phyloP scores from a whole-genome alignment of 805 yeast genomes.

The Yarrowia hollandica region DNA sequence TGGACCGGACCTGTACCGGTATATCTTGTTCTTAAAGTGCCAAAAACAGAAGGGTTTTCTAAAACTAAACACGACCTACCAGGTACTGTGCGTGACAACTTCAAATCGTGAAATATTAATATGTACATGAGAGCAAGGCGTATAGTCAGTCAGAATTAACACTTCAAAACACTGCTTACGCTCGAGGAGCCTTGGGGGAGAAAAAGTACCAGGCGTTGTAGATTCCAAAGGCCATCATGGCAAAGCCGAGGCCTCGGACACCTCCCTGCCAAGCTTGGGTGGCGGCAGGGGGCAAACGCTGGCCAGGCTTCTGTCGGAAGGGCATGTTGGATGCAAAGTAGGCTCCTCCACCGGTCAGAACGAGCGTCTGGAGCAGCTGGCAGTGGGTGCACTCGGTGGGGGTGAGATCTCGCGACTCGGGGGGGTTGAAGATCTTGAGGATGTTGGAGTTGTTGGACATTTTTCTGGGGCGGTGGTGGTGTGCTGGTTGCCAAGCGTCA shows the following conservation, averaged over 20 bases:
- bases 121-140: too few relatives aligned
- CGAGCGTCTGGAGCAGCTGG: conserved; percentile 61
- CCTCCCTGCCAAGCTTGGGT: conserved; percentile 52
- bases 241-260: conserved; percentile 55
- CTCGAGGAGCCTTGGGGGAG: conserved; percentile 20
- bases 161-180: too few relatives aligned
- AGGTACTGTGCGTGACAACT: too few relatives aligned
- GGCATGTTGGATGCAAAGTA: conserved; percentile 61
- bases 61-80: too few relatives aligned
- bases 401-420: neutral
- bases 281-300: conserved; percentile 38
- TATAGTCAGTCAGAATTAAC: too few relatives aligned
- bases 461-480: neutral
- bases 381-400: conserved; percentile 63
- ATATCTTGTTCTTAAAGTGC: too few relatives aligned
- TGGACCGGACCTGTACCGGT: too few relatives aligned
- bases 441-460: conserved; percentile 34
- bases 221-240: conserved; percentile 56
- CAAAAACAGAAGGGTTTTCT: too few relatives aligned
- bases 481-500: neutral
- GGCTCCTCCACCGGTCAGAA: conserved; percentile 60
- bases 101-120: neutral
- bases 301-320: conserved; percentile 45
- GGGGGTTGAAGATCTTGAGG: conserved; percentile 35
- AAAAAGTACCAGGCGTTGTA: conserved; percentile 61